Conservation (phyloP, 257 asterid species). For the Capsicum baccatum region DNA sequence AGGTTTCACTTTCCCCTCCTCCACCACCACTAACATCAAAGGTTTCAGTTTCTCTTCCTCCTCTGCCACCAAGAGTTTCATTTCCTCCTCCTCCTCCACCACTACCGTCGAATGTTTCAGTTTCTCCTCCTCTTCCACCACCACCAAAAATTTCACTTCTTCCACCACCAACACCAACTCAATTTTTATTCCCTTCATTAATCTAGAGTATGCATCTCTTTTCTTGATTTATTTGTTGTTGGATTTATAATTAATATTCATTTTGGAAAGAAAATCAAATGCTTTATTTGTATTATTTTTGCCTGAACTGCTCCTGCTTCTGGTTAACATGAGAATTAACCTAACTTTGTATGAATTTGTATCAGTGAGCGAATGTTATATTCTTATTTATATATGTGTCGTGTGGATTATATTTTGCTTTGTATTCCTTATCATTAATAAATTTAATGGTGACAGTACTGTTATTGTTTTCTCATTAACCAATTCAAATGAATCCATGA, state of each 20-base stretch:
- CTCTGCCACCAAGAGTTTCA: neutral
- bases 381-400: neutral
- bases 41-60: neutral
- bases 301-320: neutral
- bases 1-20: neutral
- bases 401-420: neutral
- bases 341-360: neutral
- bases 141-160: neutral
- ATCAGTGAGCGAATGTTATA: neutral
- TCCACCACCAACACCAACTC: too few species aligned
- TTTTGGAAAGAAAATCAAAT: neutral
- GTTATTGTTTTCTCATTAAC: too few species aligned
- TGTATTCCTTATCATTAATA: too few species aligned
- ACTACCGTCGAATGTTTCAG: neutral
- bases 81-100: neutral
- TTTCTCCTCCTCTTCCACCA: neutral
- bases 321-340: neutral
- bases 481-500: too few species aligned
- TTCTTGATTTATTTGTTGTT: neutral
- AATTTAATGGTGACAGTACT: too few species aligned
- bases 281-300: neutral
- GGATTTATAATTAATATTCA: neutral
- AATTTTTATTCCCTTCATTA: neutral
- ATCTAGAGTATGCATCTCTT: neutral
- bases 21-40: neutral